Evolutionary conservation across 768 basidiomycete species (phyloP).

Genomic region (Asterophora lycoperdoides): DNA sequence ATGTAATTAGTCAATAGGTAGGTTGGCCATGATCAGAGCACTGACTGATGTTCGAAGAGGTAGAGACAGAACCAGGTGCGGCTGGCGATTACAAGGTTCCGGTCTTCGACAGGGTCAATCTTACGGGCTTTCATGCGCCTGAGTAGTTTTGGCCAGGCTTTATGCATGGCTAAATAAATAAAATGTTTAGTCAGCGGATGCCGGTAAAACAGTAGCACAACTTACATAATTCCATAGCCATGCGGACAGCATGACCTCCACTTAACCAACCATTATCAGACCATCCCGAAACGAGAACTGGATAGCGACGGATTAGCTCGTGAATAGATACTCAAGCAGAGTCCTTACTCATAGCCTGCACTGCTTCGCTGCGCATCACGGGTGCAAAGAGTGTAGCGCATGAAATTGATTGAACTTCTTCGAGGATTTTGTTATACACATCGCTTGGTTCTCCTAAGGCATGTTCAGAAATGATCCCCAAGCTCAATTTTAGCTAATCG

Average conservation of each 20-base stretch:
- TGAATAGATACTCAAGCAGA: neutral
- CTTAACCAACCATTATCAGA: conserved; percentile 95
- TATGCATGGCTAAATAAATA: conserved; percentile 66
- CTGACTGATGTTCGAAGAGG: conserved; percentile 91
- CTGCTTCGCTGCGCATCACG: conserved; percentile 78
- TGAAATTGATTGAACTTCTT: conserved; percentile 84
- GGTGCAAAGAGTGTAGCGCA: conserved; percentile 85
- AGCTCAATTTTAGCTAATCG: conserved; percentile 15
- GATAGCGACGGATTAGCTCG: conserved; percentile 6
- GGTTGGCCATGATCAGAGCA: conserved; percentile 12
- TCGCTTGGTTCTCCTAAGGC: conserved; percentile 68
- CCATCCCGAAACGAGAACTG: conserved; percentile 91
- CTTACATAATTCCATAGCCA: conserved; percentile 92
- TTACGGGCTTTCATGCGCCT: conserved; percentile 74
- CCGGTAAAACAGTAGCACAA: neutral
- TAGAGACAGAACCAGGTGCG: conserved; percentile 94
- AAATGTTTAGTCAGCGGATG: neutral
- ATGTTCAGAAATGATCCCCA: conserved; percentile 5
- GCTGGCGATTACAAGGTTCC: conserved; percentile 74
- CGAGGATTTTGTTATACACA: conserved; percentile 63
- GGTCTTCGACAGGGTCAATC: conserved; percentile 56
- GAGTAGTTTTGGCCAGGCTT: conserved; percentile 82
- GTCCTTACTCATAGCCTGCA: conserved; percentile 87
- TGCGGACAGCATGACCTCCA: conserved; percentile 93
- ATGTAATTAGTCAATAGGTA: neutral